Evolutionary conservation across 805 yeast genomes (phyloP).

Genomic region (Nadsonia fulvescens): DNA sequence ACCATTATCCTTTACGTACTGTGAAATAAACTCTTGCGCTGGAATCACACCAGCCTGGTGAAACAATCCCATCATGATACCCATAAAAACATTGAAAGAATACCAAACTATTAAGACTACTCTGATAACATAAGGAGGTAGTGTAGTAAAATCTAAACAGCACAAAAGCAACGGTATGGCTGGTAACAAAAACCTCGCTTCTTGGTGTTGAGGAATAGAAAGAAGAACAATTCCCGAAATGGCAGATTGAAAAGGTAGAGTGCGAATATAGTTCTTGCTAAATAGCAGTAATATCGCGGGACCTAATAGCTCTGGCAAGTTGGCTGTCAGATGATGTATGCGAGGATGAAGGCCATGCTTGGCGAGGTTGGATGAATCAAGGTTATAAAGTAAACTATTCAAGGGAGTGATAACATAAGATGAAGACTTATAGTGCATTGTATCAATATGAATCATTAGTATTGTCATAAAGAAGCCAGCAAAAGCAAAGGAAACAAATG

Average conservation of each 20-base stretch:
- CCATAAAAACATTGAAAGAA: slow-evolving; percentile 40
- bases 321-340: slow-evolving; percentile 55
- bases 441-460: slow-evolving; percentile 34
- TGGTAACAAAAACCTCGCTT: slow-evolving; percentile 73
- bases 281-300: slow-evolving; percentile 42
- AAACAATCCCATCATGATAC: slow-evolving; percentile 52
- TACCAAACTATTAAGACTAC: slow-evolving; percentile 30
- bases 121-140: slow-evolving; percentile 10
- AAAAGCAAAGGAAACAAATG: slow-evolving; percentile 17
- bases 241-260: slow-evolving; percentile 42
- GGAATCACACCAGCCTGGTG: slow-evolving; percentile 88
- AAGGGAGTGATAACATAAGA: slow-evolving; percentile 45
- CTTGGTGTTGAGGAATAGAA: slow-evolving; percentile 81
- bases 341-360: slow-evolving; percentile 72
- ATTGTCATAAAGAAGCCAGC: slow-evolving; percentile 23
- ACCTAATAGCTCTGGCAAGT: slow-evolving; percentile 68
- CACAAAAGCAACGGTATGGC: slow-evolving; percentile 51
- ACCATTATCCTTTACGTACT: slow-evolving; percentile 11
- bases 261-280: slow-evolving; percentile 24
- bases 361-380: slow-evolving; percentile 37
- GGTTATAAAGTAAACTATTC: slow-evolving; percentile 62
- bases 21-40: slow-evolving; percentile 24
- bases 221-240: slow-evolving; percentile 43
- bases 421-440: slow-evolving; percentile 20
- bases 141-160: slow-evolving; percentile 23